phyloP scores from a whole-genome alignment of 345 rosid species.

The Cardamine resedifolia region DNA sequence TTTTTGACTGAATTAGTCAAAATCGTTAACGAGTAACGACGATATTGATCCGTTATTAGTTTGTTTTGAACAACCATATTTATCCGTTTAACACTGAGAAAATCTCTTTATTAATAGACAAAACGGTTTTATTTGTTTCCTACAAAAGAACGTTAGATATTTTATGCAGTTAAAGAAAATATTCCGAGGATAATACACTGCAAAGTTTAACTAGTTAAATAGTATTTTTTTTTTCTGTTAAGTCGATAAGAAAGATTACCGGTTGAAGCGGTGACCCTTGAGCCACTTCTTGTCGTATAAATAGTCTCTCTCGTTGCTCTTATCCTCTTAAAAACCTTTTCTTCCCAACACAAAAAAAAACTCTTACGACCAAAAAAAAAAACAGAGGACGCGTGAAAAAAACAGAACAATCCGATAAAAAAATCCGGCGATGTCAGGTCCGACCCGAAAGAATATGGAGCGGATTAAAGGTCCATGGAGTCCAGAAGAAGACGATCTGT shows the following conservation, averaged over 20 bases:
- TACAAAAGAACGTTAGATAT: background rate
- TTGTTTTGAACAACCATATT: background rate
- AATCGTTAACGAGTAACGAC: constrained; percentile 32
- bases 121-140: constrained; percentile 26
- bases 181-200: constrained; percentile 3
- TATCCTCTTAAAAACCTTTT: constrained; percentile 35
- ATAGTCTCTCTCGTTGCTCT: constrained; percentile 30
- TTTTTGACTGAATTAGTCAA: constrained; percentile 37
- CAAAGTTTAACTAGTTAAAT: background rate
- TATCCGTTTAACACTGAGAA: constrained; percentile 25
- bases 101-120: constrained; percentile 19
- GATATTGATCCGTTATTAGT: constrained; percentile 21
- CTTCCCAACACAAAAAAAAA: constrained; percentile 2
- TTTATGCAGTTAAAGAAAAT: constrained; percentile 4
- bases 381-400: background rate
- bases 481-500: constrained; percentile 87
- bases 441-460: constrained; percentile 48
- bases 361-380: background rate
- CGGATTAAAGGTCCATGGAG: constrained; percentile 99
- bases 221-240: constrained; percentile 12
- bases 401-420: constrained; percentile 10
- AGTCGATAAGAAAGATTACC: constrained; percentile 23
- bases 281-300: constrained; percentile 34
- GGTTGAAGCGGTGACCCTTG: constrained; percentile 35
- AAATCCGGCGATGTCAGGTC: constrained; percentile 24